Base-by-base conservation (phyloP, 768 basidiomycete species). In the Termitomyces titanicus region DNA sequence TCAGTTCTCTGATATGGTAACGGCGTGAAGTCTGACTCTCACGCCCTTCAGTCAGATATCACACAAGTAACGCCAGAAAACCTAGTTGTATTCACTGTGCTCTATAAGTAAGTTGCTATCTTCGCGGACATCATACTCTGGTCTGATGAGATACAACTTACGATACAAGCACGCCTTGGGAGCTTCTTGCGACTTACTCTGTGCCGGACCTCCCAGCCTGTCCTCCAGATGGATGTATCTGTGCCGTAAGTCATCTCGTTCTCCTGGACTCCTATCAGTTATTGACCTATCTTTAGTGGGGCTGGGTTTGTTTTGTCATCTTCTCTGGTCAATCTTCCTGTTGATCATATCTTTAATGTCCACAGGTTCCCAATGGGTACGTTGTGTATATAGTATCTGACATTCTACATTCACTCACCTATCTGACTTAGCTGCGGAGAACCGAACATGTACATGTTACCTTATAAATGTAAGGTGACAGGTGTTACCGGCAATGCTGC, bases 161-260 rank as follows among this genome's bases (percentile, higher is more conserved):
- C n/a, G n/a, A n/a, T n/a, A n/a, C n/a, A n/a, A n/a, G 79, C 55
- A 81, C 81, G 0, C 80, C 81, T 0, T 83, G 79, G 79, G 74
- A 74, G 64, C 76, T 78, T 15, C 27, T 75, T 2, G 66, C 74
- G 8, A 66, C 61, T 4, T 83, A 80, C 61, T 70, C 77, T 37
- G 79, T 82, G 11, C 81, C 80, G 13, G 69, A 67, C 17, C 65
- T 82, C 63, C 81, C 81, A 33, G 68, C 73, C 12, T 82, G 80
- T 63, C 80, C 80, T 17, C 50, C 64, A 8, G 79, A 61, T 13
- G 81, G 81, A 4, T 82, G 81, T 52, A 79, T 74, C 31, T 82
- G 80, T 66, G 75, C 74, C 58, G 80, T 80, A 61, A 62, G 79
- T 70, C 29, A 27, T 51, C 2, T 22, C 6, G 20, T 33, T 53